Percentiles rank a stretch among this genome's conserved stretches.
Evolutionary conservation across 768 basidiomycete genomes (phyloP).

Genomic region (Trametes punicea): DNA sequence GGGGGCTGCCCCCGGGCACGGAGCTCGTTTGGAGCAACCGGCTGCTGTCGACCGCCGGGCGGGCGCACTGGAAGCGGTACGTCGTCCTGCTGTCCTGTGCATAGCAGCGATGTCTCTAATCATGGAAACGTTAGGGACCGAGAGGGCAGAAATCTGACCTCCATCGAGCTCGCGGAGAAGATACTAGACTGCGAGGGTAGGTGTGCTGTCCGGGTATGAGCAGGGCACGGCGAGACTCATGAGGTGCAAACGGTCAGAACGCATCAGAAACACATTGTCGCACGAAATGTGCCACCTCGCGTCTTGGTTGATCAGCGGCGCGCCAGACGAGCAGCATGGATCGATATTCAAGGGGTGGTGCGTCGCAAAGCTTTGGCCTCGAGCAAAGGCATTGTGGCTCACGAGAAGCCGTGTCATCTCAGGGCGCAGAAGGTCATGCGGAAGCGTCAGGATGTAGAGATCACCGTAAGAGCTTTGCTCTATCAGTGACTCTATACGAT

Average conservation of each 20-base stretch:
- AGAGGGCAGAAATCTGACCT: constrained; percentile 54
- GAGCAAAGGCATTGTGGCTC: background rate
- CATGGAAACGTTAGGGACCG: no score
- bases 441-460: constrained; percentile 63
- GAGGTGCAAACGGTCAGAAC: constrained; percentile 42
- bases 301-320: constrained; percentile 74
- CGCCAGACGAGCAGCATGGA: constrained; percentile 73
- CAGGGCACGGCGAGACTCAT: background rate
- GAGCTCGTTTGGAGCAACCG: constrained; percentile 65
- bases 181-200: constrained; percentile 74
- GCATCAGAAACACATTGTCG: constrained; percentile 76
- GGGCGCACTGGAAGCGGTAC: constrained; percentile 65
- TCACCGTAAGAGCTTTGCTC: constrained; percentile 48
- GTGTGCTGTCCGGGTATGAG: background rate
- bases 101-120: background rate
- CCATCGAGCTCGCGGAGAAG: constrained; percentile 81
- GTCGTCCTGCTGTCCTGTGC: background rate
- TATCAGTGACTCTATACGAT: background rate
- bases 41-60: constrained; percentile 64
- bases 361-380: background rate
- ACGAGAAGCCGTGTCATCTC: no score
- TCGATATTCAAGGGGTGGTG: constrained; percentile 68
- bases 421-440: constrained; percentile 74
- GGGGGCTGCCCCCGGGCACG: constrained; percentile 51
- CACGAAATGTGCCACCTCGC: constrained; percentile 95